Evolutionary conservation across 2,329 filamentous ascomycete species (phyloP).

Genomic region (Hirsutella rhossiliensis): DNA sequence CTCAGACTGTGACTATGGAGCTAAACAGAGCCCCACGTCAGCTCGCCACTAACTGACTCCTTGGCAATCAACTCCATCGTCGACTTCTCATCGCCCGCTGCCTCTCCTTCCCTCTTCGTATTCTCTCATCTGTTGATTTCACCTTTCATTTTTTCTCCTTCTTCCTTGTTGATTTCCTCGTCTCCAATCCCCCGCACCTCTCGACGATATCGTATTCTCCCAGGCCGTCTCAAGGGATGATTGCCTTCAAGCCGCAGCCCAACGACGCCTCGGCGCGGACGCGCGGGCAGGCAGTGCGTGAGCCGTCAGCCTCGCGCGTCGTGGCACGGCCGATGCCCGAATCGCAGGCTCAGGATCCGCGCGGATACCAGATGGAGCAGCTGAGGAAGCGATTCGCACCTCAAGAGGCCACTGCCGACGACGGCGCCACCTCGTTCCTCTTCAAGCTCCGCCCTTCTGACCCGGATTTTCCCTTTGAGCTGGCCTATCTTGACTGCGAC

Average conservation of each 20-base stretch:
- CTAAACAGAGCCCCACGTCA: no score
- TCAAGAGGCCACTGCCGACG: slow-evolving; percentile 26
- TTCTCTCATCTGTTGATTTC: no score
- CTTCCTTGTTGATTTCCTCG: no score
- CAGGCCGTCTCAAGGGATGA: slow-evolving; percentile 16
- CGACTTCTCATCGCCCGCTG: no score
- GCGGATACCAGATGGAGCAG: slow-evolving; percentile 65
- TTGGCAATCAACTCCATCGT: no score
- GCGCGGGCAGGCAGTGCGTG: slow-evolving; percentile 33
- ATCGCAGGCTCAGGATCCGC: slow-evolving; percentile 53
- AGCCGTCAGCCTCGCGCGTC: slow-evolving; percentile 33
- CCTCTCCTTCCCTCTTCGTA: no score
- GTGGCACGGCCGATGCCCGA: slow-evolving; percentile 55
- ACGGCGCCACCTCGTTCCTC: slow-evolving; percentile 42
- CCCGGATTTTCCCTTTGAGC: slow-evolving; percentile 72
- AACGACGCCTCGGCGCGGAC: slow-evolving; percentile 17
- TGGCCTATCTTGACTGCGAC: slow-evolving; percentile 55
- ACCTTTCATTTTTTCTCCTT: no score
- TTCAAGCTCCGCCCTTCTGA: slow-evolving; percentile 64
- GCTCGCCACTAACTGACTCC: no score
- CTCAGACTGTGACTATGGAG: no score
- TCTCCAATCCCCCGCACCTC: no score
- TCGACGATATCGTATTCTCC: no score
- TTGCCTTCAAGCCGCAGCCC: slow-evolving; percentile 19
- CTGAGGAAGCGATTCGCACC: slow-evolving; percentile 53